A percentile compares a stretch with the other conserved stretches of the same genome.
Conservation (phyloP, 2,329 filamentous ascomycete genomes). For the Fusarium scirpi region DNA sequence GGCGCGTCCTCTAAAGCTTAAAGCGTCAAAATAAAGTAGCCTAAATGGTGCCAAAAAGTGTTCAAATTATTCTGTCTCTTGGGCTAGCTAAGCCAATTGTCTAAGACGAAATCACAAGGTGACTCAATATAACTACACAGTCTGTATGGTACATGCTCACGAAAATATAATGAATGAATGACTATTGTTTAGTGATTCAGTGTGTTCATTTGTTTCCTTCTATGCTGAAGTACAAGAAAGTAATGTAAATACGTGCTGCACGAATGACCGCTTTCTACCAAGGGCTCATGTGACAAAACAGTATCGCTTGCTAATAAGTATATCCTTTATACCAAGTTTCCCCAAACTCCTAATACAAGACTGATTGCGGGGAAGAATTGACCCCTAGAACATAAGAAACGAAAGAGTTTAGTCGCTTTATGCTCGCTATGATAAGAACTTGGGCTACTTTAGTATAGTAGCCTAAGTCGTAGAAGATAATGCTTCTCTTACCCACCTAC, state of each 20-base stretch:
- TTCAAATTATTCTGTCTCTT: accelerated
- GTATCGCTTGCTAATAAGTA: neutral
- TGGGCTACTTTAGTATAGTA: neutral
- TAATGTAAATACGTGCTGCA: neutral
- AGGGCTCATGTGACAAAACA: neutral
- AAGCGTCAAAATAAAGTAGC: neutral
- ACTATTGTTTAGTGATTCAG: no score
- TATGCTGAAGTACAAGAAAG: neutral
- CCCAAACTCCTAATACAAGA: neutral
- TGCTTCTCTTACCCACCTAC: no score
- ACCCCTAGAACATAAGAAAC: neutral
- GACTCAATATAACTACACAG: neutral
- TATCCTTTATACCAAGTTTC: neutral
- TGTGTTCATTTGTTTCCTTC: neutral
- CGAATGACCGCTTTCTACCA: neutral
- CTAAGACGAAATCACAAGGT: neutral
- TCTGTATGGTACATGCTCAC: neutral
- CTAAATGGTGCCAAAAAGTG: accelerated
- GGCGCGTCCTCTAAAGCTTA: neutral
- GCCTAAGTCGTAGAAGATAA: no score
- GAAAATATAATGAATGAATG: accelerated
- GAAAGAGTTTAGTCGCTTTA: neutral
- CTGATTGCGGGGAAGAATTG: no score
- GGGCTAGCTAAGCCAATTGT: neutral
- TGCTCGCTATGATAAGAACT: neutral